Base-by-base conservation (phyloP, 495 filamentous ascomycete species). In the Aspergillus carlsbadensis region DNA sequence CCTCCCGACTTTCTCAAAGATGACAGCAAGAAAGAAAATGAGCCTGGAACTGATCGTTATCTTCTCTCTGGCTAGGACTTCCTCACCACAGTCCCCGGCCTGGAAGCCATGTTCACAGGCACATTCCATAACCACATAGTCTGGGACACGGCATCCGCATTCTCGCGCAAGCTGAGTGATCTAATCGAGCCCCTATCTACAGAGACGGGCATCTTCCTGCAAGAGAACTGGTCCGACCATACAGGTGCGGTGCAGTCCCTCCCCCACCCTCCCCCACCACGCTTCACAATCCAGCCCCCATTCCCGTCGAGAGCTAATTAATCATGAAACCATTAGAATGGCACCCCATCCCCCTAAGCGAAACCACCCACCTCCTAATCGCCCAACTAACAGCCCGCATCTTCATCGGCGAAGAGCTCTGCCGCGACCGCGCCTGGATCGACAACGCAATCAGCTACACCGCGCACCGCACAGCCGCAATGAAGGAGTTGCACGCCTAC, bases 351-450 rank as follows among this genome's bases (percentile, higher is more conserved):
- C 13, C 11, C 11, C 46, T 64, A 8, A 56, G 74, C 47, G 63
- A 76, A 1, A 67, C 65, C 5, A 69, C 77, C 36, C 65, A 77
- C 21, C 55, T 70, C 6, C 44, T 79, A n/a, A 66, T 82, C 31
- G 73, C 75, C 11, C 74, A 74, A 14, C 63, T 78, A 10, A 77
- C 78, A 2, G 72, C 77, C 3, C 63, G 72, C 18, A 65, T 79
- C n/a, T 81, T 81, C 51, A 59, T 80, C 6, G 80, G 80, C 26
- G 60, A 56, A 0, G 62, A 65, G 0, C 46, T 80, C 10, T 77
- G 74, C 52, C 72, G 71, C 7, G 71, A 81, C 52, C 59, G 64
- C 6, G 65, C 68, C 0, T 74, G 78, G 64, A 64, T 81, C 6
- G 59, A 65, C 5, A 61, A 70, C 3, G 70, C 70, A 1, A 67